phyloP scores from a whole-genome alignment of 148 eudicot genomes.

The Rhododendron henanense region DNA sequence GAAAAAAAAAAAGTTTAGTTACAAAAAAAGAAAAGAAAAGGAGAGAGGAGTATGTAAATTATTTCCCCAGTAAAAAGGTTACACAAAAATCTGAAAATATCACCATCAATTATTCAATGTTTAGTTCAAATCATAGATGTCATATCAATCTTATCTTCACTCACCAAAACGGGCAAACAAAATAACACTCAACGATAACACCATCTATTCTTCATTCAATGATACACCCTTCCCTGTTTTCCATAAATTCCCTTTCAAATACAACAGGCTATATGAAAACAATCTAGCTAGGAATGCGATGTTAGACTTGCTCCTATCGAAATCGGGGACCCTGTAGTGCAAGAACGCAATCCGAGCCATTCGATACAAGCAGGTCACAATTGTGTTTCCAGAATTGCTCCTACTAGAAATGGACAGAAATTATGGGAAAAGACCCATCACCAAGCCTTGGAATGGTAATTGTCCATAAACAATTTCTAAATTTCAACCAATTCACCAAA shows the following conservation, averaged over 20 bases:
- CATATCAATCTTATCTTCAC: background rate
- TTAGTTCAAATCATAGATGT: background rate
- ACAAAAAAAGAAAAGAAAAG: too few species aligned
- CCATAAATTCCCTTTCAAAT: background rate
- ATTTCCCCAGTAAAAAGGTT: background rate
- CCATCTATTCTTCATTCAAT: background rate
- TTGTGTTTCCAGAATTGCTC: background rate
- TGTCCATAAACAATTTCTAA: background rate
- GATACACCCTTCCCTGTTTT: background rate
- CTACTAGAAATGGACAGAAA: background rate
- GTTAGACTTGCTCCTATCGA: too few species aligned
- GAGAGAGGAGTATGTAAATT: too few species aligned
- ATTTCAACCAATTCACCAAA: background rate
- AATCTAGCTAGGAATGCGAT: background rate
- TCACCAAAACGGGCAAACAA: background rate
- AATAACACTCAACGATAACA: background rate
- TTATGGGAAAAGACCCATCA: background rate
- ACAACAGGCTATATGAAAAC: background rate
- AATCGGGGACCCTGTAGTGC: too few species aligned
- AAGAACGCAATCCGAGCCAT: background rate
- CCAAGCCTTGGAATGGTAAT: background rate
- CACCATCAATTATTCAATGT: background rate
- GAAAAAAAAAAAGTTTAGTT: background rate
- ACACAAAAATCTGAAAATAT: background rate
- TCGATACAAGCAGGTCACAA: background rate